Base-by-base conservation (phyloP, 352 stramenopile genomes). In the Paralagenidium karlingii region DNA sequence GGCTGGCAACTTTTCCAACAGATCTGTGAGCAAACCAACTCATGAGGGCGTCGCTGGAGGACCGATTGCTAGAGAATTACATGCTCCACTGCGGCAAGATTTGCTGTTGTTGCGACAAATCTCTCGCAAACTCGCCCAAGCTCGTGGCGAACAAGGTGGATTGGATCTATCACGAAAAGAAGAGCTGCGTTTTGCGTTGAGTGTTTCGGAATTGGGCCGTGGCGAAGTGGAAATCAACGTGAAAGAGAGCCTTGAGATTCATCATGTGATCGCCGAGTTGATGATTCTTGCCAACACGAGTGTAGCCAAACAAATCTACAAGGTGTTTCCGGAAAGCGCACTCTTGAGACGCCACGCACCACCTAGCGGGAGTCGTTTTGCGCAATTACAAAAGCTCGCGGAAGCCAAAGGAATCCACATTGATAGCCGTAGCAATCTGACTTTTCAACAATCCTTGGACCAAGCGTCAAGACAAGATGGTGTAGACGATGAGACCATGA, bases 231-330 rank as follows among this genome's bases (percentile, higher is more conserved):
- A 84, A 49, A 84, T 97, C 24, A 77, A 64, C 19, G 67, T 83
- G 21, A 96, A 96, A 45, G 74, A 93, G 43, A 89, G 82, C 38
- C 51, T 94, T 20, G 89, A 97, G 58, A 96, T 96, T 46, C 85
- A 97, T 55, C 58, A 78, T 32, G 96, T 86, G 32, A 95, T 97
- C 38, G 86, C 86, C 0, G 87, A 96, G 58, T 60, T 96, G 29
- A 95, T 96, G 86, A 97, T 97, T 38, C 61, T 96, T 16, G 86
- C 89, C 15, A 97, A 97, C 42, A 68, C 60, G 11, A 86, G 59
- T 31, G 86, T 97, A 3, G 89, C 89, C 12, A 64, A 69, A 32
- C 78, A 68, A 30, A 92, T 96, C 21, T 68, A 82, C 31, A 43
- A 75, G 13, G 48, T 53, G 24, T 94, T 94, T 38, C 88, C 88